These are phyloP conservation scores for Neurospora sp. DNA, from an alignment of 495 filamentous ascomycete species.

Conservation along the genomic window DNA sequence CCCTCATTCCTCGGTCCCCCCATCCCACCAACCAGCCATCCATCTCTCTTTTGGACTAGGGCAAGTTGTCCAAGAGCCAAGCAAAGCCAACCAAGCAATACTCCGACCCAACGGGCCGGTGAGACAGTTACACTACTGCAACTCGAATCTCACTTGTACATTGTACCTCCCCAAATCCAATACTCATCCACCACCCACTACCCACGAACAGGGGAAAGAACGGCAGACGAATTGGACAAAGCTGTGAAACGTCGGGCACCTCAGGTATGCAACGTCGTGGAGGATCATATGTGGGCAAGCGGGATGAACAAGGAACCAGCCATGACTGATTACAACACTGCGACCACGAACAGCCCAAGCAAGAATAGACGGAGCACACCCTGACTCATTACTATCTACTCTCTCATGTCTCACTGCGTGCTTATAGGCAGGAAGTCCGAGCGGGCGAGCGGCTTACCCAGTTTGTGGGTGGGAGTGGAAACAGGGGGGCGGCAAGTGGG, in stretches of 20 bases:
- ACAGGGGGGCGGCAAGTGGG: background rate
- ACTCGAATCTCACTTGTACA: background rate
- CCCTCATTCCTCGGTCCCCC: background rate
- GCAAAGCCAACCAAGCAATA: background rate
- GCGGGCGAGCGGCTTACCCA: background rate
- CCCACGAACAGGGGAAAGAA: background rate
- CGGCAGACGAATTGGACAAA: background rate
- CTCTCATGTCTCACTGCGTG: background rate
- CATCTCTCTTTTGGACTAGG: background rate
- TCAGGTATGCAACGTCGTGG: background rate
- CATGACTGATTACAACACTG: background rate
- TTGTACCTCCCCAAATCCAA: background rate
- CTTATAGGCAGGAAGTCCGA: background rate
- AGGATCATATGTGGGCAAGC: background rate
- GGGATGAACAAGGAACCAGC: background rate
- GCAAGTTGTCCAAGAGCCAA: background rate
- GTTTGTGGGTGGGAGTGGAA: background rate
- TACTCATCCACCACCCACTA: background rate
- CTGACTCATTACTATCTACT: background rate
- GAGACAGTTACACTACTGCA: background rate
- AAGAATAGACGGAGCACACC: background rate
- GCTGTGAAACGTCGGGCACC: background rate
- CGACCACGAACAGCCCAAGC: background rate
- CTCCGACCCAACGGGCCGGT: background rate
- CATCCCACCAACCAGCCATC: background rate